These are phyloP conservation scores for Penicillium crystallinum DNA, from an alignment of 495 filamentous ascomycete species.

Conservation along the genomic window DNA sequence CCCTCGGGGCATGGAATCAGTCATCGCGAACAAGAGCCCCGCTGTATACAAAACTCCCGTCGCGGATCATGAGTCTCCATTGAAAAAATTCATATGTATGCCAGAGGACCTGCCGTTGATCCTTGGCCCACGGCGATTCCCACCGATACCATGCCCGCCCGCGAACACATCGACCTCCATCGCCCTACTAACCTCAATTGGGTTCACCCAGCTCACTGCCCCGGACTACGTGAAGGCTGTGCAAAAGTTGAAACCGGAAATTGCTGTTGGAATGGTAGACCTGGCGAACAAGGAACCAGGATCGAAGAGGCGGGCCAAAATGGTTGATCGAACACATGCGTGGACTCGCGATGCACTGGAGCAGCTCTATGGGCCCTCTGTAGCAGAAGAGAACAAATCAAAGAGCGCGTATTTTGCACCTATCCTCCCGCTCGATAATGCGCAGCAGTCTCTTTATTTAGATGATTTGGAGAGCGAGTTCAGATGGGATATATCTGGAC, in stretches of 20 bases:
- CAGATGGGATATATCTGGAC: slow-evolving; percentile 55
- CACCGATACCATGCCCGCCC: slow-evolving; percentile 65
- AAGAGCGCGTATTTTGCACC: slow-evolving; percentile 67
- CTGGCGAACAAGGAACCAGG: slow-evolving; percentile 58
- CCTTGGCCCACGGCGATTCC: slow-evolving; percentile 72
- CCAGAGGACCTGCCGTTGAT: slow-evolving; percentile 55
- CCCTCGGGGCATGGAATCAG: slow-evolving; percentile 47
- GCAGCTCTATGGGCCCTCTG: slow-evolving; percentile 45
- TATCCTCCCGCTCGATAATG: slow-evolving; percentile 66
- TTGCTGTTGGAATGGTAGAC: slow-evolving; percentile 74
- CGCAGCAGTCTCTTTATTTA: slow-evolving; percentile 72
- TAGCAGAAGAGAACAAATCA: slow-evolving; percentile 29
- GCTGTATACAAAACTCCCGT: slow-evolving; percentile 47
- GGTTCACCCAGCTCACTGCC: slow-evolving; percentile 65
- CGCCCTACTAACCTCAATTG: slow-evolving; percentile 74
- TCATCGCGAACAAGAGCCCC: slow-evolving; percentile 58
- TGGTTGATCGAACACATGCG: slow-evolving; percentile 75
- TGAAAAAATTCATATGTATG: slow-evolving; percentile 69
- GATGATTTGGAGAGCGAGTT: slow-evolving; percentile 56
- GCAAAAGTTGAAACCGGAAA: slow-evolving; percentile 66
- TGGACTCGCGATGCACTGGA: slow-evolving; percentile 55
- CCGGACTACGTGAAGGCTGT: slow-evolving; percentile 62
- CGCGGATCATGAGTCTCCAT: slow-evolving; percentile 40
- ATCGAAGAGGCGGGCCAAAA: slow-evolving; percentile 67
- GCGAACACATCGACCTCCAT: slow-evolving; percentile 70